A percentile compares a stretch with the other conserved stretches of the same genome.
Evolutionary conservation across 345 rosid species (phyloP).

Genomic region (Reutealis trisperma): DNA sequence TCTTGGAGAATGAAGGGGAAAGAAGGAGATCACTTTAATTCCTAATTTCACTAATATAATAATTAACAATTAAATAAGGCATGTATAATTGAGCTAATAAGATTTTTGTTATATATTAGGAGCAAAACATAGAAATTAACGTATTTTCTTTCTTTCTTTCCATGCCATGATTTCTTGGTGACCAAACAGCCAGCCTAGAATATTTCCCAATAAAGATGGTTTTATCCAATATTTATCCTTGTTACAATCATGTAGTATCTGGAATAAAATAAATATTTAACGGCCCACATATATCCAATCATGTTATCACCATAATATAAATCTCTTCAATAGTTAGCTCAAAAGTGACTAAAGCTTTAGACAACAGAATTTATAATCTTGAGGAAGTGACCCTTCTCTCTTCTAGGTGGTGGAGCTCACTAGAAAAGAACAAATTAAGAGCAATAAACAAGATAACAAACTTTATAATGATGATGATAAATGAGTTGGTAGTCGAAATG

Average conservation of each 20-base stretch:
- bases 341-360: conserved; percentile 13
- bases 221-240: conserved; percentile 21
- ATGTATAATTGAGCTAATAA: neutral
- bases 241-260: conserved; percentile 31
- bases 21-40: neutral
- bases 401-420: conserved; percentile 18
- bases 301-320: conserved; percentile 23
- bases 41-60: neutral
- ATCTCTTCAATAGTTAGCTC: conserved; percentile 8
- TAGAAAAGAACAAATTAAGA: conserved; percentile 19
- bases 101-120: neutral
- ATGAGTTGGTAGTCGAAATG: neutral
- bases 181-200: conserved; percentile 1
- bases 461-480: neutral
- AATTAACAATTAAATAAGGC: neutral
- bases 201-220: conserved; percentile 14
- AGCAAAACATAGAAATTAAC: neutral
- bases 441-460: conserved; percentile 2
- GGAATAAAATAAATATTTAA: conserved; percentile 22
- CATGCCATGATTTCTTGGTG: conserved; percentile 4
- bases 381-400: conserved; percentile 20
- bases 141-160: neutral
- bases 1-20: neutral
- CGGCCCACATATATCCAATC: conserved; percentile 42
- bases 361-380: conserved; percentile 23